Evolutionary conservation across 2,329 filamentous ascomycete genomes (phyloP).

Genomic region (Didymella exigua): DNA sequence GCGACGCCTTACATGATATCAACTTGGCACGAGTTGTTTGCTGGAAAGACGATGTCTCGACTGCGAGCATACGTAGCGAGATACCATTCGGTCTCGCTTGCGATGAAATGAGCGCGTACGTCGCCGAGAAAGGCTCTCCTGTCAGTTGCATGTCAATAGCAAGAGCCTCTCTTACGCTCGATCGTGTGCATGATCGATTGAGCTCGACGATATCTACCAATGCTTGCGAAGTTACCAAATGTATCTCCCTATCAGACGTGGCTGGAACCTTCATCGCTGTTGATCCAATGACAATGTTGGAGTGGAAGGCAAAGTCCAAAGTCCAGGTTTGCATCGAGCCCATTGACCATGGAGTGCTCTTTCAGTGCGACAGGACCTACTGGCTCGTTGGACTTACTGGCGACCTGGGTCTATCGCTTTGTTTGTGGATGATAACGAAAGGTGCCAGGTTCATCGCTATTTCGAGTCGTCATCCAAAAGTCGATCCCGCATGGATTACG

Average conservation of each 20-base stretch:
- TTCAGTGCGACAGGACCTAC: constrained; percentile 21
- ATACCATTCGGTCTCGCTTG: too few species aligned
- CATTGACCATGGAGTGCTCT: not conserved
- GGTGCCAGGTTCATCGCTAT: constrained; percentile 38
- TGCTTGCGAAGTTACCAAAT: too few species aligned
- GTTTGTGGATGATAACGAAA: constrained; percentile 30
- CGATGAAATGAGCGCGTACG: too few species aligned
- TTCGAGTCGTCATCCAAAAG: constrained; percentile 48
- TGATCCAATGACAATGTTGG: not conserved
- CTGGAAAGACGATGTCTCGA: too few species aligned
- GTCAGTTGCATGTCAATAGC: too few species aligned
- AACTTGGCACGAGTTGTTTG: too few species aligned
- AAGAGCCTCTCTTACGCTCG: not conserved
- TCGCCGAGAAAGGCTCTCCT: too few species aligned
- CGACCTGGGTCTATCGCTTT: constrained; percentile 24
- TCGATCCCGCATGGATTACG: constrained; percentile 29
- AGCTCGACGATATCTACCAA: too few species aligned
- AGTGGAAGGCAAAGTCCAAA: not conserved
- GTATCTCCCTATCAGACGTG: not conserved
- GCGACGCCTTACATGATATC: too few species aligned
- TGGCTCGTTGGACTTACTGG: constrained; percentile 30
- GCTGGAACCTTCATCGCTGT: too few species aligned
- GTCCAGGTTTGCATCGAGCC: not conserved
- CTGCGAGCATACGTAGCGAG: too few species aligned
- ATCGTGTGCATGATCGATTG: not conserved